Conservation (phyloP, 345 rosid species). For the Atalantia buxifolia region DNA sequence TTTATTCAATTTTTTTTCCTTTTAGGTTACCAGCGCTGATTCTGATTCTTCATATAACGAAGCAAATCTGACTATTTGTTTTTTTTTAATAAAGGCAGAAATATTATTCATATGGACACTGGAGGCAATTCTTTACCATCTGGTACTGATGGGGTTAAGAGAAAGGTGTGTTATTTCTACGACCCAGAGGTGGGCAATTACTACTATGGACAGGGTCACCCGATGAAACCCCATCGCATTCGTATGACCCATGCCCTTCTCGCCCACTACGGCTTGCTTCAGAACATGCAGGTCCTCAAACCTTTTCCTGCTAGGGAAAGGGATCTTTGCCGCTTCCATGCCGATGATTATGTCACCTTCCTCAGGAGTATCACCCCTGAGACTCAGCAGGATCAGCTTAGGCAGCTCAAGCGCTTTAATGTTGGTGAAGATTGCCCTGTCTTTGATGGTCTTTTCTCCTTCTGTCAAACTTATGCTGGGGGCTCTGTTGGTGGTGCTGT, state of each 20-base stretch:
- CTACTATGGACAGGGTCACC: constrained; percentile 63
- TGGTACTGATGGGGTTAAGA: constrained; percentile 57
- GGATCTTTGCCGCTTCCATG: constrained; percentile 66
- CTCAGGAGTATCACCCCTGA: constrained; percentile 58
- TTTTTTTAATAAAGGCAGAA: not conserved
- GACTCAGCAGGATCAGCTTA: constrained; percentile 56
- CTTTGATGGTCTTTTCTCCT: constrained; percentile 59
- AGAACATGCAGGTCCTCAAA: constrained; percentile 60
- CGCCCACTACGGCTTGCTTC: constrained; percentile 63
- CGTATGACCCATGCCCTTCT: constrained; percentile 65
- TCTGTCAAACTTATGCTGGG: constrained; percentile 65
- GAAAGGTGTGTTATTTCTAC: constrained; percentile 61
- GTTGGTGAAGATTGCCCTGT: constrained; percentile 71
- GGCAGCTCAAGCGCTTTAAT: constrained; percentile 62
- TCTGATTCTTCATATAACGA: not conserved
- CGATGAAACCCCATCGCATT: constrained; percentile 68
- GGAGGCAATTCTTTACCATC: constrained; percentile 58
- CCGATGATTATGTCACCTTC: constrained; percentile 56
- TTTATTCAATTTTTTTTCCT: not conserved
- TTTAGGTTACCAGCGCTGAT: too few species aligned
- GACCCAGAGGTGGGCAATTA: constrained; percentile 70
- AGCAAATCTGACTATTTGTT: not conserved
- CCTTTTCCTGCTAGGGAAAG: constrained; percentile 61
- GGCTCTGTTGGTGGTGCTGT: constrained; percentile 67
- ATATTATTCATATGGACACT: constrained; percentile 25